A percentile compares a stretch with the other conserved stretches of the same genome.
Conservation (phyloP, 202 grass and related monocot genomes). For the Digitaria exilis region DNA sequence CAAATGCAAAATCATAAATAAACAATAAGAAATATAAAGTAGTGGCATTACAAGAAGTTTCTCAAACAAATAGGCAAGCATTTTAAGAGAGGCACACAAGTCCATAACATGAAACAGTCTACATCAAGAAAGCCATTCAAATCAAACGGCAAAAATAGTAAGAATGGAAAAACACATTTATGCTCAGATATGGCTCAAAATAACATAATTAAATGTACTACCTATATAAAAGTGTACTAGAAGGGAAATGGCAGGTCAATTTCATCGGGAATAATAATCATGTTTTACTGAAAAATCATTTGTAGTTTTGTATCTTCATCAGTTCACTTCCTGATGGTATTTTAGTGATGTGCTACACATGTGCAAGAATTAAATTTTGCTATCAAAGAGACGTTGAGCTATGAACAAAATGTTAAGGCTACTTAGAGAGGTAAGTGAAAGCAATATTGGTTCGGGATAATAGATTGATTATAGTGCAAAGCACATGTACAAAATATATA, state of each 20-base stretch:
- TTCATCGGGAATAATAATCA: not conserved
- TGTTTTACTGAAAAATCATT: not conserved
- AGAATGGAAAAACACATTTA: not conserved
- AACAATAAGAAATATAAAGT: conserved; percentile 5
- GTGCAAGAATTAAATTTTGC: not conserved
- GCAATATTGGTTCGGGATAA: too few species aligned
- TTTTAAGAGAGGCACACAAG: not conserved
- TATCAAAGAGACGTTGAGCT: not conserved
- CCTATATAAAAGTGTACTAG: conserved; percentile 9
- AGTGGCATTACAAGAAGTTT: not conserved
- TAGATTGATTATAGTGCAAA: too few species aligned
- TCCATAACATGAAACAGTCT: conserved; percentile 3
- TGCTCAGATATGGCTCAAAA: not conserved
- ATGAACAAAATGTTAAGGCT: not conserved
- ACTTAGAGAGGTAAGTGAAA: not conserved
- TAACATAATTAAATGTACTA: not conserved
- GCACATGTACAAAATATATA: conserved; percentile 45
- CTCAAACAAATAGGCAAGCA: not conserved
- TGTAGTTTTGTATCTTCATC: not conserved
- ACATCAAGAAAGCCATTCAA: not conserved
- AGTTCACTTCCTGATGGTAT: conserved; percentile 13
- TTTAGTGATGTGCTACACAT: not conserved
- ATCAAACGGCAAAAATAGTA: conserved; percentile 14
- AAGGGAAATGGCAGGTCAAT: not conserved
- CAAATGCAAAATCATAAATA: conserved; percentile 42